phyloP scores from a whole-genome alignment of 805 yeast species.

The Candida maltosa region DNA sequence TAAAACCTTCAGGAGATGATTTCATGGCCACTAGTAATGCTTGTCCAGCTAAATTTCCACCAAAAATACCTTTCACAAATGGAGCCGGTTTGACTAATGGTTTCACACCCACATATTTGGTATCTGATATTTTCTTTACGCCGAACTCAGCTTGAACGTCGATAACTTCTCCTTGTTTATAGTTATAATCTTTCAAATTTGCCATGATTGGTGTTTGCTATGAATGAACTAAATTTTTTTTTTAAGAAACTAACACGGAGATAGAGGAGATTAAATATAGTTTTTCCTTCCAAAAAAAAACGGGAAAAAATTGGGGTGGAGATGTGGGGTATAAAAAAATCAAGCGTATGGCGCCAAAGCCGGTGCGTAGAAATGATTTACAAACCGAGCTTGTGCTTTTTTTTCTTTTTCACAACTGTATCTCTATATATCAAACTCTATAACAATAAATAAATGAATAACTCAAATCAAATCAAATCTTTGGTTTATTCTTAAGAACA shows the following conservation, averaged over 20 bases:
- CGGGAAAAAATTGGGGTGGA: too few relatives aligned
- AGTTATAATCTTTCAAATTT: constrained; percentile 4
- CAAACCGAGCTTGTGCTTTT: too few relatives aligned
- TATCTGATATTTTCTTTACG: constrained; percentile 13
- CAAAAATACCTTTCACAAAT: constrained; percentile 25
- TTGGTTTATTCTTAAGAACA: constrained; percentile 3
- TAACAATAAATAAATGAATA: background rate
- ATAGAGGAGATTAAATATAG: too few relatives aligned
- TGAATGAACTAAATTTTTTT: too few relatives aligned
- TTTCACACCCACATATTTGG: constrained; percentile 13
- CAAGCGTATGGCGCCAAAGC: too few relatives aligned
- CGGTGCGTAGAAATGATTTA: too few relatives aligned
- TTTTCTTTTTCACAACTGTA: too few relatives aligned
- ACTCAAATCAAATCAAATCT: background rate
- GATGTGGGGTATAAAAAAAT: too few relatives aligned
- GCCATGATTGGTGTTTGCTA: too few relatives aligned
- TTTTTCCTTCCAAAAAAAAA: too few relatives aligned
- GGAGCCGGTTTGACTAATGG: constrained; percentile 25
- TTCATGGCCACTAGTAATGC: constrained; percentile 31
- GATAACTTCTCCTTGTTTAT: constrained; percentile 6
- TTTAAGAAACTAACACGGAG: too few relatives aligned
- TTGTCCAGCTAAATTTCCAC: constrained; percentile 34
- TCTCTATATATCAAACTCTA: too few relatives aligned
- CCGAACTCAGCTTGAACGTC: constrained; percentile 16
- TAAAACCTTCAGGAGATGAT: constrained; percentile 24